phyloP scores from a whole-genome alignment of 208 protist genomes.

The Phytomonas francai region DNA sequence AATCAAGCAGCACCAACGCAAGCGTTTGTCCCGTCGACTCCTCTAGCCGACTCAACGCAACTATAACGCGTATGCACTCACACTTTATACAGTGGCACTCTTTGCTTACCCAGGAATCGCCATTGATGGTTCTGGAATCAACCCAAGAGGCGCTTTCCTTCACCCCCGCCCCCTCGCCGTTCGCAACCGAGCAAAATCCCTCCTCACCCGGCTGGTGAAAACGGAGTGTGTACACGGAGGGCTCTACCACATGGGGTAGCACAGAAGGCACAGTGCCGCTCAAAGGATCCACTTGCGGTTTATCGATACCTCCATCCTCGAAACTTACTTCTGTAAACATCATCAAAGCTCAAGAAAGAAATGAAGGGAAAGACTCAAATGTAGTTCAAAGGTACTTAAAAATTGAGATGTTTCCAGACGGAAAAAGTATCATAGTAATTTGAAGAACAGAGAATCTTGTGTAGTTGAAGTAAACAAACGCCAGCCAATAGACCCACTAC shows the following conservation, averaged over 20 bases:
- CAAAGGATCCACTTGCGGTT: conserved; percentile 10
- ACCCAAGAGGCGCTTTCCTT: background rate
- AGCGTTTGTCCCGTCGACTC: background rate
- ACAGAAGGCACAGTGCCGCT: background rate
- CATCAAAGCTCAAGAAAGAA: conserved; percentile 4
- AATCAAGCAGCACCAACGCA: conserved; percentile 71
- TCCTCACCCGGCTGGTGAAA: conserved; percentile 64
- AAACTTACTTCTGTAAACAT: background rate
- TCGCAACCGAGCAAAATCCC: conserved; percentile 49
- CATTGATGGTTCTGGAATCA: conserved; percentile 51
- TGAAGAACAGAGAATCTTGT: no score
- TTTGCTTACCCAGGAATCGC: conserved; percentile 63
- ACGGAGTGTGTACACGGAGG: conserved; percentile 5
- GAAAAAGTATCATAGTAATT: no score
- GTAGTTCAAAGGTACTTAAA: conserved; percentile 10
- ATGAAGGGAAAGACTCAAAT: conserved; percentile 7
- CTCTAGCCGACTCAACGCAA: background rate
- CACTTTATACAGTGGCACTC: conserved; percentile 74
- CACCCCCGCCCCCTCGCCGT: conserved; percentile 23
- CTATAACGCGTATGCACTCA: conserved; percentile 48
- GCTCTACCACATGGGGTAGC: conserved; percentile 1
- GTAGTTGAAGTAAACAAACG: no score
- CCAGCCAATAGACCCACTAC: no score
- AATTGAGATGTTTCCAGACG: background rate
- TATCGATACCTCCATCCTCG: background rate